Base-by-base conservation (phyloP, 192 early-diverging fungal genomes). In the Backusella morwellensis region DNA sequence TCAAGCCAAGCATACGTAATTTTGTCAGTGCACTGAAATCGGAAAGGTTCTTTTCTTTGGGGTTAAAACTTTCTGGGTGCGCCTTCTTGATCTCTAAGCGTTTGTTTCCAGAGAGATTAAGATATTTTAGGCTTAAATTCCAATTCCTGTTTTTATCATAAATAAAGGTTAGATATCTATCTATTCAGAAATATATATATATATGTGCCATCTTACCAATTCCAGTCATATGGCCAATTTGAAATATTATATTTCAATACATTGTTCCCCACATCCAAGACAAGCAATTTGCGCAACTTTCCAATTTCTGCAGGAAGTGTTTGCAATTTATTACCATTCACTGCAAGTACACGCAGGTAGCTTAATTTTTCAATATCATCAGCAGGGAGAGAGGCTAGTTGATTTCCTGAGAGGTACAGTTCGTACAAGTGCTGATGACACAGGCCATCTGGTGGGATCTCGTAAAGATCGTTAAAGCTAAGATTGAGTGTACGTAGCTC, bases 211-310 rank as follows among this genome's bases (percentile, higher is more conserved):
- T 54, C 76, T 68, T 85, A 89, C 94, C 96, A 97, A 80, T 97
- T 97, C 96, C 96, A 97, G 77, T 97, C 96, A 81, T 94, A 96
- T 19, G 92, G 94, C 95, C 95, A 97, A 80, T 97, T 97, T 35
- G 93, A 91, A 68, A 96, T 95, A 73, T 97, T 97, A 80, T 96
- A 97, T 84, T 95, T 95, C 66, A 97, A 87, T 38, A 90, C 88
- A 77, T 97, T 96, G 81, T 91, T 93, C 44, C 96, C 94, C 3
- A 95, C 92, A 82, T 97, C 96, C 14, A 97, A 84, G 34, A 91
- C 91, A 3, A 88, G 74, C 42, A 97, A 85, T 34, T 90, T 86
- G 66, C 92, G 84, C 32, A 97, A 88, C 83, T 97, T 97, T 72
- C 92, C 93, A 29, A 97, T 87, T 87, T 95, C 95, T 14, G 95